Evolutionary conservation across 495 filamentous ascomycete species (phyloP), one percentile per base, ranked within the genome.

Genomic region (Hypoxylon subgilvum): DNA sequence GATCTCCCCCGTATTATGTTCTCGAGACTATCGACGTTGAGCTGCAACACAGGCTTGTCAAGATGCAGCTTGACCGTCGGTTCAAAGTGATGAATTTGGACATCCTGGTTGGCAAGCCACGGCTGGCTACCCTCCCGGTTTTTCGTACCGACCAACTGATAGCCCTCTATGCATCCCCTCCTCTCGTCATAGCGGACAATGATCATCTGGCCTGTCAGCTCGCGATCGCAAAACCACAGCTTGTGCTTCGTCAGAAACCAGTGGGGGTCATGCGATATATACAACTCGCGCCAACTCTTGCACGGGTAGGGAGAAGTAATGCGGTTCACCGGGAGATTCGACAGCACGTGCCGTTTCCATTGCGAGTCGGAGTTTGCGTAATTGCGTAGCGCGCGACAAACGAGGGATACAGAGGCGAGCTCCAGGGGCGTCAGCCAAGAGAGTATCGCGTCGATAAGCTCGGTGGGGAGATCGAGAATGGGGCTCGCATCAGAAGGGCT

Each of bases 221-320:
- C 78, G 19, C 69, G 79, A 71, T 96, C 91, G 25, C 84, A 81
- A 63, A 95, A 91, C 93, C 93, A 97, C 32, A 97, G 71, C 72
- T 89, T 91, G 56, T 89, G 74, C 50, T 80, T 81, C 0, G 88
- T 77, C 0, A 97, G 79, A 63, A 95, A 97, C 88, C 94, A 96
- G 62, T 86, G 86, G 1, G 88, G 86, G 48, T 92, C 79, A 67
- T 92, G 87, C 21, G 86, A 79, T 25, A 81, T 72, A 60, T 88
- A 96, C 4, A 97, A 79, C 19, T 83, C 79, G 49, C 79, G 82
- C 68, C 83, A 92, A 12, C 79, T 84, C 4, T 65, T 56, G 61
- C 82, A 90, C 0, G 84, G 84, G 3, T 77, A 77, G 1, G 86
- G 78, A 1, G 73, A 68, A 6, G 67, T 68, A n/a, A 90, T 76